phyloP scores from a whole-genome alignment of 2,329 filamentous ascomycete species.

The Alternaria brassicicola region DNA sequence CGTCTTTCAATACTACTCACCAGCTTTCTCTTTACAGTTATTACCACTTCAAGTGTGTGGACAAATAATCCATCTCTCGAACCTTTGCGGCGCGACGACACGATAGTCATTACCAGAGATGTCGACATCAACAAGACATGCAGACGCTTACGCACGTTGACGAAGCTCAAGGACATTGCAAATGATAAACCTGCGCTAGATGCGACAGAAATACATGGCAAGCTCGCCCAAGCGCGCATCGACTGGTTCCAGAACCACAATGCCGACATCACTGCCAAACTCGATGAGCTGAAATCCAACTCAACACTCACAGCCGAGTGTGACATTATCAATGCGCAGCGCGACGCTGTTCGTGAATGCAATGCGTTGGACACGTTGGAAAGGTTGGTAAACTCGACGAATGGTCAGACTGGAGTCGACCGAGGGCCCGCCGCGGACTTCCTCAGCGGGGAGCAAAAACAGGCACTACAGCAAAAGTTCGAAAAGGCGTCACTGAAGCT shows the following conservation, averaged over 20 bases:
- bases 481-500: slow-evolving; percentile 35
- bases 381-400: slow-evolving; percentile 26
- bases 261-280: slow-evolving; percentile 26
- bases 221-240: slow-evolving; percentile 2
- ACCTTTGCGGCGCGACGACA: neutral
- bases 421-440: slow-evolving; percentile 20
- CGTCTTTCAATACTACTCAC: neutral
- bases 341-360: slow-evolving; percentile 27
- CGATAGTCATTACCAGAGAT: neutral
- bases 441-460: slow-evolving; percentile 32
- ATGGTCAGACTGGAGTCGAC: slow-evolving; percentile 28
- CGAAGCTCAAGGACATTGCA: slow-evolving; percentile 29
- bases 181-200: slow-evolving; percentile 36
- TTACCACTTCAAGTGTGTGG: neutral
- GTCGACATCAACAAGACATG: slow-evolving; percentile 20
- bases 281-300: slow-evolving; percentile 31
- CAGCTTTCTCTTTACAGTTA: neutral
- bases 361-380: slow-evolving; percentile 27
- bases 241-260: slow-evolving; percentile 26
- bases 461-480: slow-evolving; percentile 30
- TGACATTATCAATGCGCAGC: slow-evolving; percentile 29
- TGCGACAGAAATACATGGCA: slow-evolving; percentile 26
- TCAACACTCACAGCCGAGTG: slow-evolving; percentile 33
- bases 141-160: slow-evolving; percentile 28
- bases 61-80: neutral